These are phyloP conservation scores for Microascus cirrosus DNA, from an alignment of 2,329 filamentous ascomycete species.

Conservation along the genomic window DNA sequence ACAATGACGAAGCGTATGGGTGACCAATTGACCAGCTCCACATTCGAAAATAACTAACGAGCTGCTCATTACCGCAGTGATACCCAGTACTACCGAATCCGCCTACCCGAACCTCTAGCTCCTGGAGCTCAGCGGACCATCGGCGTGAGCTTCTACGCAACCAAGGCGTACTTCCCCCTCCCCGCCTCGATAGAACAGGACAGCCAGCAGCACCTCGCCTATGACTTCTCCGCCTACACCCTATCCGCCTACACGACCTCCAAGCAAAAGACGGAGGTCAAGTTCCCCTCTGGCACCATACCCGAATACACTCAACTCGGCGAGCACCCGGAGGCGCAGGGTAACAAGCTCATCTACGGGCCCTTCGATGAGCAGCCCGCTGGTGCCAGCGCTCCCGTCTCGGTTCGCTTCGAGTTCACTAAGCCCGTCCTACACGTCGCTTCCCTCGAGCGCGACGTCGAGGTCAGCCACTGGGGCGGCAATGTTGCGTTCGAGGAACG, in stretches of 20 bases:
- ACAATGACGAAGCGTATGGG: slow-evolving; percentile 45
- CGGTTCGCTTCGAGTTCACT: slow-evolving; percentile 88
- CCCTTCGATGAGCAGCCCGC: slow-evolving; percentile 77
- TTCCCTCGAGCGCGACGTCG: slow-evolving; percentile 76
- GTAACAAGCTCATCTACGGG: slow-evolving; percentile 79
- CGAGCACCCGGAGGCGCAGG: slow-evolving; percentile 68
- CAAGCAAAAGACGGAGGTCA: slow-evolving; percentile 97
- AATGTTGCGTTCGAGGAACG: slow-evolving; percentile 93
- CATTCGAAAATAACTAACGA: background rate
- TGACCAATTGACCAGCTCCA: background rate
- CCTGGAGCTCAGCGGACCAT: slow-evolving; percentile 74
- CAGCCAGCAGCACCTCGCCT: slow-evolving; percentile 76
- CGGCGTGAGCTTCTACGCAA: slow-evolving; percentile 72
- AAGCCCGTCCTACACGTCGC: slow-evolving; percentile 77
- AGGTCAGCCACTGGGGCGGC: slow-evolving; percentile 96
- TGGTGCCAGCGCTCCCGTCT: slow-evolving; percentile 59
- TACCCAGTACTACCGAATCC: slow-evolving; percentile 74
- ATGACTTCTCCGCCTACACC: slow-evolving; percentile 76
- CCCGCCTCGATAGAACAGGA: slow-evolving; percentile 75
- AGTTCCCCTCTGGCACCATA: slow-evolving; percentile 66
- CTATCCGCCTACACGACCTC: slow-evolving; percentile 73
- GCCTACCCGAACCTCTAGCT: slow-evolving; percentile 63
- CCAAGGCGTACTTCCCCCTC: slow-evolving; percentile 69
- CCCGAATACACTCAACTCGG: slow-evolving; percentile 76
- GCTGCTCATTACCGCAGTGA: slow-evolving; percentile 32